phyloP scores from a whole-genome alignment of 2,329 filamentous ascomycete species.

The Cadophora gregata region DNA sequence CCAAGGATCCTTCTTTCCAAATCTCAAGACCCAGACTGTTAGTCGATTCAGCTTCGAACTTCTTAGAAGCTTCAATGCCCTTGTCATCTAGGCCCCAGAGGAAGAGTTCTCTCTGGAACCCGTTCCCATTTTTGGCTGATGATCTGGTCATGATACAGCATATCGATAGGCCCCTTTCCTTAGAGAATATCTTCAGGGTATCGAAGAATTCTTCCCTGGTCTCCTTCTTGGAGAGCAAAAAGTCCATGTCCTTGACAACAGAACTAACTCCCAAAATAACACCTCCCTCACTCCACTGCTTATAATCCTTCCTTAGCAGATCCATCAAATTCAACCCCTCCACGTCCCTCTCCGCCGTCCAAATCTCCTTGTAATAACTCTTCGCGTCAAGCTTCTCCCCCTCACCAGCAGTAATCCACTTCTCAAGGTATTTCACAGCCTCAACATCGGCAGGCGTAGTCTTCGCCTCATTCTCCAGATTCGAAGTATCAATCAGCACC shows the following conservation, averaged over 20 bases:
- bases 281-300: constrained; percentile 69
- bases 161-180: constrained; percentile 65
- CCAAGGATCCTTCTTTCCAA: constrained; percentile 58
- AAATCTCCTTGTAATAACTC: constrained; percentile 64
- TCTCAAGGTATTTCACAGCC: constrained; percentile 65
- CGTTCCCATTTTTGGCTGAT: constrained; percentile 53
- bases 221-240: constrained; percentile 61
- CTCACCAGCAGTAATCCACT: constrained; percentile 42
- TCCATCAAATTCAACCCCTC: constrained; percentile 65
- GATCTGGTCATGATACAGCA: constrained; percentile 70
- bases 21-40: constrained; percentile 60
- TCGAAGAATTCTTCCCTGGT: constrained; percentile 52
- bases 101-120: constrained; percentile 70
- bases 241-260: constrained; percentile 66
- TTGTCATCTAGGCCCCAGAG: constrained; percentile 64
- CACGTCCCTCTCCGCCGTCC: constrained; percentile 71
- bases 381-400: constrained; percentile 55
- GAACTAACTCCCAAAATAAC: constrained; percentile 70
- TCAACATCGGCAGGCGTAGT: constrained; percentile 65
- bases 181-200: constrained; percentile 58
- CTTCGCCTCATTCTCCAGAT: constrained; percentile 67
- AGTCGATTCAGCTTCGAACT: constrained; percentile 56
- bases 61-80: constrained; percentile 56
- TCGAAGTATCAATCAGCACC: constrained; percentile 75
- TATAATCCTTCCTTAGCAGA: constrained; percentile 83